These are phyloP conservation scores for Pisolithus albus DNA, from an alignment of 768 basidiomycete genomes.

Conservation along the genomic window DNA sequence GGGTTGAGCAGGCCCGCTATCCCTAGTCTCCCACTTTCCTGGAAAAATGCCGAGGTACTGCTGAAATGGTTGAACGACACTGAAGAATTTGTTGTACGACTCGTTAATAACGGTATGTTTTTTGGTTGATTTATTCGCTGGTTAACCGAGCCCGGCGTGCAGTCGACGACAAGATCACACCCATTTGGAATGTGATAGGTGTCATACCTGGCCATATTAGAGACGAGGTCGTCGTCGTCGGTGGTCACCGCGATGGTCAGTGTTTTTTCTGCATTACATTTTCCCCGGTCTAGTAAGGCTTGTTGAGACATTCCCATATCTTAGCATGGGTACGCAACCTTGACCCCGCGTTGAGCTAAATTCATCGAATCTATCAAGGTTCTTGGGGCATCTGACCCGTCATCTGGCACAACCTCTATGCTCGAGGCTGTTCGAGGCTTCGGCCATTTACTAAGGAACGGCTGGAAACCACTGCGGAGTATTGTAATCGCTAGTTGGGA, in stretches of 20 bases:
- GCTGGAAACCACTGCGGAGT: slow-evolving; percentile 81
- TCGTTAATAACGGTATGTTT: slow-evolving; percentile 50
- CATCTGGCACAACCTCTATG: slow-evolving; percentile 71
- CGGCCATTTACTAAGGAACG: slow-evolving; percentile 55
- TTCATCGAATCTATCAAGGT: slow-evolving; percentile 37
- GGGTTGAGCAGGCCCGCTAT: slow-evolving; percentile 46
- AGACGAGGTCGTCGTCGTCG: slow-evolving; percentile 63
- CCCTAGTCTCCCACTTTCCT: slow-evolving; percentile 61
- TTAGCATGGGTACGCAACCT: slow-evolving; percentile 13
- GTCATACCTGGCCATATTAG: slow-evolving; percentile 57
- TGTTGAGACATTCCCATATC: not conserved
- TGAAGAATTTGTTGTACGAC: slow-evolving; percentile 37
- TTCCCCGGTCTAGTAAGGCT: not conserved
- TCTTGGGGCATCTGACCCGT: slow-evolving; percentile 73
- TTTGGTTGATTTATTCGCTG: not conserved
- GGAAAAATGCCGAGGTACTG: slow-evolving; percentile 55
- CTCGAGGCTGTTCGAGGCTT: slow-evolving; percentile 74
- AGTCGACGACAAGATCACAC: slow-evolving; percentile 51
- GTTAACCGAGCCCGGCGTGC: not conserved
- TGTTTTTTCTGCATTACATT: not conserved
- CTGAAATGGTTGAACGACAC: slow-evolving; percentile 43
- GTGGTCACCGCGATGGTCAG: slow-evolving; percentile 68
- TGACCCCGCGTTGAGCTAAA: not conserved
- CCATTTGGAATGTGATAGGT: slow-evolving; percentile 67
- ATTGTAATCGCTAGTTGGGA: slow-evolving; percentile 73